These are phyloP conservation scores for Macrolepiota albuminosa DNA, from an alignment of 768 basidiomycete genomes.

Conservation along the genomic window DNA sequence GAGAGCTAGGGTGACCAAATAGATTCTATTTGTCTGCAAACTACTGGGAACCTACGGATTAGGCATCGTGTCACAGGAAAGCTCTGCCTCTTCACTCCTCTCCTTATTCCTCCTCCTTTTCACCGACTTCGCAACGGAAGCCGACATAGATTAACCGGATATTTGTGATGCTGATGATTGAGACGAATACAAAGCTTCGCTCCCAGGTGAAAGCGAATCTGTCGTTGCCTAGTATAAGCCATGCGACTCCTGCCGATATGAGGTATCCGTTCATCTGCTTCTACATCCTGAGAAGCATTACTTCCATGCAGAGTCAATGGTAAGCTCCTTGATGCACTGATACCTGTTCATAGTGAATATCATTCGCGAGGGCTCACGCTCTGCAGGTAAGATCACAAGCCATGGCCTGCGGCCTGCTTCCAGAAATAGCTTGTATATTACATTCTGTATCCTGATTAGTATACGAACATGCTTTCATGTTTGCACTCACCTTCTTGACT, in stretches of 20 bases:
- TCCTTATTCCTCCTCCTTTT: too few species aligned
- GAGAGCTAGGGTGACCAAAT: too few species aligned
- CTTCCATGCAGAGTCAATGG: background rate
- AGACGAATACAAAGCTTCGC: background rate
- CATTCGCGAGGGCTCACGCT: background rate
- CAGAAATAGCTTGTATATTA: background rate
- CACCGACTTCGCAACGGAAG: too few species aligned
- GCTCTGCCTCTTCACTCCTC: too few species aligned
- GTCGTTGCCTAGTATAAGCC: background rate
- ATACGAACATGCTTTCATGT: too few species aligned
- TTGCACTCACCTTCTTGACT: background rate
- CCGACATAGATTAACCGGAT: background rate
- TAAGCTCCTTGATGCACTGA: background rate
- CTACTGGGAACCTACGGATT: too few species aligned
- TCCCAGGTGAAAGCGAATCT: background rate
- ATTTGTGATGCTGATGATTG: background rate
- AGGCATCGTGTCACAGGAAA: too few species aligned
- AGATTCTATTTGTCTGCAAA: too few species aligned
- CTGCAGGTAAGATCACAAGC: background rate
- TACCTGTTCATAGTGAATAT: background rate
- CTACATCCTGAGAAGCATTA: background rate
- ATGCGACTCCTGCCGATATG: background rate
- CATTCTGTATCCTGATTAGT: background rate
- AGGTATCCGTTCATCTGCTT: background rate
- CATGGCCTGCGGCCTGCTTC: background rate